Evolutionary conservation across 2,329 filamentous ascomycete species (phyloP).

Genomic region (Mollisiaceae sp.): DNA sequence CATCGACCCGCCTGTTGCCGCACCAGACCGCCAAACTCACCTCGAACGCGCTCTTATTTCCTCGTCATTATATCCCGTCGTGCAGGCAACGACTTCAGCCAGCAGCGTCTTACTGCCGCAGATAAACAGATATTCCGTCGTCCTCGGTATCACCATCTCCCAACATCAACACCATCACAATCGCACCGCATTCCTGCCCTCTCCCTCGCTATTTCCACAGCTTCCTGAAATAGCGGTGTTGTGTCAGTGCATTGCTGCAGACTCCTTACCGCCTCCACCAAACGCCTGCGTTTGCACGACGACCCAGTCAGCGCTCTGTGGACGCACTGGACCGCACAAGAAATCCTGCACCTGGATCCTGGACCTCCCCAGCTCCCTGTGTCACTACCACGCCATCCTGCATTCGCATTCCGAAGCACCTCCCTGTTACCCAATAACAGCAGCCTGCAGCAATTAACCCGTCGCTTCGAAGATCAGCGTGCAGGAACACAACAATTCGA

Average conservation of each 20-base stretch:
- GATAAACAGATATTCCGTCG: conserved; percentile 18
- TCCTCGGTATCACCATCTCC: conserved; percentile 12
- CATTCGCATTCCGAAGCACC: conserved; percentile 36
- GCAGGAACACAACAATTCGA: conserved; percentile 38
- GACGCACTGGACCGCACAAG: background rate
- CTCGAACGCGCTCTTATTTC: background rate
- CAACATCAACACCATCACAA: background rate
- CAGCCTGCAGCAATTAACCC: conserved; percentile 30
- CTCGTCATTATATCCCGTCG: conserved; percentile 11
- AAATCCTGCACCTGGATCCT: conserved; percentile 8
- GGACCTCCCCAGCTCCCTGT: conserved; percentile 19
- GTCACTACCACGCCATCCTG: conserved; percentile 35
- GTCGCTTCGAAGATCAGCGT: conserved; percentile 40
- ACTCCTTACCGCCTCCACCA: conserved; percentile 25
- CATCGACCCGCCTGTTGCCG: background rate
- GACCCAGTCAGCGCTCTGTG: conserved; percentile 5
- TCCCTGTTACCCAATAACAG: conserved; percentile 33
- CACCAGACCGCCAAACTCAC: background rate
- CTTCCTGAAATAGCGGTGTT: conserved; percentile 23
- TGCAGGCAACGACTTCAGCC: conserved; percentile 23
- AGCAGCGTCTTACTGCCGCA: conserved; percentile 12
- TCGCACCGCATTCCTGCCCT: conserved; percentile 7
- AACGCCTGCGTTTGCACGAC: conserved; percentile 13
- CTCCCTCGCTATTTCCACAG: conserved; percentile 2
- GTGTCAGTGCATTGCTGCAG: conserved; percentile 19